A percentile compares a stretch with the other conserved stretches of the same genome.
Conservation (phyloP, 2,329 filamentous ascomycete genomes). For the Nemania diffusa region DNA sequence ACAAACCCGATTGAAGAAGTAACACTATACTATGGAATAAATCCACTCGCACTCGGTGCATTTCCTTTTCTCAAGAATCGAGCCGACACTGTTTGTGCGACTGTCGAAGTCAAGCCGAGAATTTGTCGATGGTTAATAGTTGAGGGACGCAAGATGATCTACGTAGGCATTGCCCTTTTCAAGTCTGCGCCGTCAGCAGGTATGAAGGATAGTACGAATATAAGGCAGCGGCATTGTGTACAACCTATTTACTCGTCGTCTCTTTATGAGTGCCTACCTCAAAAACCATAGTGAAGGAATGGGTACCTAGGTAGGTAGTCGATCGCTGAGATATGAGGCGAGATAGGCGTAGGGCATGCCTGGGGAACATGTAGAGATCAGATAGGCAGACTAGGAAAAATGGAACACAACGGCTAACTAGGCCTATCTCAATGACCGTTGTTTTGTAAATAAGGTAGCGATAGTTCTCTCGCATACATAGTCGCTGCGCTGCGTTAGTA, state of each 20-base stretch:
- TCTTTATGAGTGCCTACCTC: neutral
- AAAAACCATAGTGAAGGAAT: neutral
- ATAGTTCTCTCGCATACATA: neutral
- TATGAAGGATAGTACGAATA: neutral
- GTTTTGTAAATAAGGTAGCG: conserved; percentile 7
- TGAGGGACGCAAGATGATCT: neutral
- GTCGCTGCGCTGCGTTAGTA: conserved; percentile 15
- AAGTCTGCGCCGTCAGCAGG: neutral
- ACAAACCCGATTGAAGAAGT: conserved; percentile 20
- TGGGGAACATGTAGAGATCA: conserved; percentile 11
- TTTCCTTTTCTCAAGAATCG: conserved; percentile 7
- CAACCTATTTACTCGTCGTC: neutral
- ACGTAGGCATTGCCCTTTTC: neutral
- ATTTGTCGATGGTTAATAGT: conserved; percentile 11
- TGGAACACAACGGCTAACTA: neutral
- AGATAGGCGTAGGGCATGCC: neutral
- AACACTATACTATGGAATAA: neutral
- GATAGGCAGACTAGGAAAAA: neutral
- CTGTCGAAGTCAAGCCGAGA: neutral
- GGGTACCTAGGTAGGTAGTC: too few relatives aligned
- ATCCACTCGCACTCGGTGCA: neutral
- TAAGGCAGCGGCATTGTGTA: neutral
- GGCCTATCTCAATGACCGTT: neutral
- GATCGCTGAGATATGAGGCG: neutral
- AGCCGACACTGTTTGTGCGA: conserved; percentile 15